phyloP scores from a whole-genome alignment of 139 green algal species.

The Chlamydomonas eustigma region DNA sequence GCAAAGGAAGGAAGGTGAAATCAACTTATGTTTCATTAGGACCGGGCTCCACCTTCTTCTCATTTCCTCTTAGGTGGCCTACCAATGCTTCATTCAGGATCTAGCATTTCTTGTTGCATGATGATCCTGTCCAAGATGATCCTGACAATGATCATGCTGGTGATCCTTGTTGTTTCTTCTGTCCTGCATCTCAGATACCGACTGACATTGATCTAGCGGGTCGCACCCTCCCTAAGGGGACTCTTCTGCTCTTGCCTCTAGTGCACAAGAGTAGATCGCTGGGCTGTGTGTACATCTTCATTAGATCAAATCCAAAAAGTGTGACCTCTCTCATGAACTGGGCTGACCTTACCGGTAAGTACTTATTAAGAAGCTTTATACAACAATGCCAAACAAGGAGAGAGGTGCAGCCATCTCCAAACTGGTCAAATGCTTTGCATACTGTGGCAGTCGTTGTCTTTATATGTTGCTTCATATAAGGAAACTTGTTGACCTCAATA shows the following conservation, averaged over 20 bases:
- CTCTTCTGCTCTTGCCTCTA: constrained; percentile 28
- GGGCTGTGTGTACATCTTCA: constrained; percentile 24
- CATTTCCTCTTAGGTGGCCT: neutral
- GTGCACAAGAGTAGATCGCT: constrained; percentile 16
- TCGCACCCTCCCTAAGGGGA: constrained; percentile 1
- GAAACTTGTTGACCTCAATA: too few species aligned
- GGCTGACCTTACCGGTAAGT: neutral
- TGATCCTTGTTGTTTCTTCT: too few species aligned
- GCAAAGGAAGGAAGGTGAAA: neutral
- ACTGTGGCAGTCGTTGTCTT: too few species aligned
- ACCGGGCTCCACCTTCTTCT: neutral
- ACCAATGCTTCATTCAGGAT: neutral
- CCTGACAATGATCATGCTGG: too few species aligned
- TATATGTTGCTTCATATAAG: too few species aligned
- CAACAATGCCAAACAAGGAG: too few species aligned
- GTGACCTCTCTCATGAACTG: neutral
- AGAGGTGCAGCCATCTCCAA: too few species aligned
- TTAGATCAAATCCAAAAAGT: neutral
- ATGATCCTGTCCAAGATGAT: too few species aligned
- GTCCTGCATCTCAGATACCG: neutral
- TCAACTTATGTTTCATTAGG: neutral
- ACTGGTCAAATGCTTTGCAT: too few species aligned
- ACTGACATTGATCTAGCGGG: neutral
- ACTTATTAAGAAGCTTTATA: too few species aligned
- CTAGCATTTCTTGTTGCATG: too few species aligned